Evolutionary conservation across 768 basidiomycete genomes (phyloP), one percentile per base, ranked within the genome.

Genomic region (Panaeolus papilionaceus): DNA sequence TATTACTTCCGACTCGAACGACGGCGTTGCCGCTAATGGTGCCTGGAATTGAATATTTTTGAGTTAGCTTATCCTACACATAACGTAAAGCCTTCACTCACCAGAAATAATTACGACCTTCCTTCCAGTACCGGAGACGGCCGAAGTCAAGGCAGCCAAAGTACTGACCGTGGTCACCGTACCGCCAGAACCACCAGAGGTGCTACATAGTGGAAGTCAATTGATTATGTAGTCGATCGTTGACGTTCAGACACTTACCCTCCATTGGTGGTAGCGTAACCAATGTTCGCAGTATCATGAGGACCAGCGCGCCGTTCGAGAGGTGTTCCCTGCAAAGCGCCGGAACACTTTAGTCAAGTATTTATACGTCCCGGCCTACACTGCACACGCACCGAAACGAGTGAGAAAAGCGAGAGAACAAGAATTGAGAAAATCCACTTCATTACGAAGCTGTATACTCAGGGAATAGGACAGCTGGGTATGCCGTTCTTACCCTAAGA

Each of bases 91-190:
- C 23, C 23, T 23, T 23, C 38, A 65, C 72, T 16, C 58, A 78
- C 82, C 83, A 28, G 79, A 80, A 66, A 85, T 79, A 62, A 84
- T 75, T 63, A 85, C 83, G 54, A 83, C 76, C 72, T 82, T 83
- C 69, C 79, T 80, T 20, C 76, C 74, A 69, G 71, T 71, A n/a
- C 83, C 83, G 14, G 77, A 64, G 5, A 84, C 83, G 58, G 83
- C 83, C 37, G 76, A 54, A 9, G 80, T 84, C 23, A 84, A 73
- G 8, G 78, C 82, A 49, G 69, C 78, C 26, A 85, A 78, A 38
- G 79, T 80, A 58, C 79, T 76, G 26, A 85, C 84, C 23, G 82
- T 84, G 38, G 81, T 83, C 18, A 76, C 74, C 7, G 81, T 68
- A n/a, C 83, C 83, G 37, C 83, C 83, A 44, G 77, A 79, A 38